phyloP scores from a whole-genome alignment of 306 rosid genomes.

The Casuarina cunninghamiana region DNA sequence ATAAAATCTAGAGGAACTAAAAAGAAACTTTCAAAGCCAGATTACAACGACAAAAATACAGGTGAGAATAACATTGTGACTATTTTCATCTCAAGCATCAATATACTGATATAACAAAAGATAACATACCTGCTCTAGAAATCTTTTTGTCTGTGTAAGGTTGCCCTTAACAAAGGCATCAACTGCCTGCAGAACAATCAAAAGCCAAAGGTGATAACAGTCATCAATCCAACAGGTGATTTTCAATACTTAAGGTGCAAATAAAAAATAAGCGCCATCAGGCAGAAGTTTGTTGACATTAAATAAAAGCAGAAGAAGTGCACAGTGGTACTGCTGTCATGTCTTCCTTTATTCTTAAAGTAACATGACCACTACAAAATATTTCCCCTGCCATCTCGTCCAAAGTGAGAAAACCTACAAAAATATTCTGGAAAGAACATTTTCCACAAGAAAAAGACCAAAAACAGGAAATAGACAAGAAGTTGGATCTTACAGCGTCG shows the following conservation, averaged over 20 bases:
- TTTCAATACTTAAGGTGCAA: background rate
- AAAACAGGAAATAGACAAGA: constrained; percentile 5
- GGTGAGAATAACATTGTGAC: background rate
- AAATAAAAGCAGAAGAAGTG: background rate
- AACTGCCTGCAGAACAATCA: constrained; percentile 34
- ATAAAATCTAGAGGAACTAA: background rate
- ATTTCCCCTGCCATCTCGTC: background rate
- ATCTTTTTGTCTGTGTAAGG: constrained; percentile 31
- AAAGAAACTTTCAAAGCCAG: background rate
- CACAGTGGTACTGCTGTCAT: background rate
- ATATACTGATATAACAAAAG: background rate
- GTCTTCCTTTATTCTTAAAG: constrained; percentile 6
- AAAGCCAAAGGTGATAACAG: background rate
- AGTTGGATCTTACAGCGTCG: constrained; percentile 34
- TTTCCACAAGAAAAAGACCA: background rate
- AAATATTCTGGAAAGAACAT: background rate
- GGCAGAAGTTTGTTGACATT: background rate
- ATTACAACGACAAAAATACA: background rate
- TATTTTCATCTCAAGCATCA: background rate
- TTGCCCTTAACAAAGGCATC: constrained; percentile 38
- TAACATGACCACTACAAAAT: background rate
- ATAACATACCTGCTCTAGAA: constrained; percentile 27
- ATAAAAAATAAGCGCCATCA: background rate
- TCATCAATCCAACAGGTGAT: background rate
- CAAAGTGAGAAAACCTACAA: background rate